Conservation (phyloP, 441 rosid genomes). For the Biscutella auriculata region DNA sequence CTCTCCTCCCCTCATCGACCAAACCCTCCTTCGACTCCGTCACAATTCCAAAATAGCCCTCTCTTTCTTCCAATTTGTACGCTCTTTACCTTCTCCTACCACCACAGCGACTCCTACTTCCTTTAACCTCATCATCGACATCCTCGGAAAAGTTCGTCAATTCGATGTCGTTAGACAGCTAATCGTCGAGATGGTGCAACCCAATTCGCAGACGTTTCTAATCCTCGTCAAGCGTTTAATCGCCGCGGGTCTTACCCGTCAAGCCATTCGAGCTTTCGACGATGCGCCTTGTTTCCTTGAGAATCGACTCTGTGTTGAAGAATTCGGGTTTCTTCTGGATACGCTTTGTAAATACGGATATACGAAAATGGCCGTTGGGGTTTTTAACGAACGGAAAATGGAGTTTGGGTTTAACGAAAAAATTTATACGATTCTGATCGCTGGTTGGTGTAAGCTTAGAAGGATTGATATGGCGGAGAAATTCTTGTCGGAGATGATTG, state of each 20-base stretch:
- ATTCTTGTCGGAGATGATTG: constrained; percentile 57
- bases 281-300: constrained; percentile 49
- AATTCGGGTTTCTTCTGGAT: constrained; percentile 50
- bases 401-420: constrained; percentile 34
- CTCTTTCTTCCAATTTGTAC: constrained; percentile 56
- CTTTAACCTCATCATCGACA: constrained; percentile 70
- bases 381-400: constrained; percentile 41
- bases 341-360: constrained; percentile 72
- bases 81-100: constrained; percentile 46
- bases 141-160: constrained; percentile 56
- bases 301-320: not conserved
- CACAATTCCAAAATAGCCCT: constrained; percentile 74
- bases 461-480: constrained; percentile 72
- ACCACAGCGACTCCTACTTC: constrained; percentile 24
- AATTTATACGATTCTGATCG: constrained; percentile 53
- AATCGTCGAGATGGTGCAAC: constrained; percentile 55
- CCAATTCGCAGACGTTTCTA: constrained; percentile 45
- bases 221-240: constrained; percentile 52
- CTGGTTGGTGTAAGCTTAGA: constrained; percentile 70
- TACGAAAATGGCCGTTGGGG: constrained; percentile 49
- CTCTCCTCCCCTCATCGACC: constrained; percentile 48
- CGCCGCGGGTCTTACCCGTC: constrained; percentile 78
- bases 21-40: constrained; percentile 83
- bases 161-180: constrained; percentile 75
- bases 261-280: constrained; percentile 63